Evolutionary conservation across 2,329 filamentous ascomycete genomes (phyloP).

Genomic region (Beauveria scarabaeidicola): DNA sequence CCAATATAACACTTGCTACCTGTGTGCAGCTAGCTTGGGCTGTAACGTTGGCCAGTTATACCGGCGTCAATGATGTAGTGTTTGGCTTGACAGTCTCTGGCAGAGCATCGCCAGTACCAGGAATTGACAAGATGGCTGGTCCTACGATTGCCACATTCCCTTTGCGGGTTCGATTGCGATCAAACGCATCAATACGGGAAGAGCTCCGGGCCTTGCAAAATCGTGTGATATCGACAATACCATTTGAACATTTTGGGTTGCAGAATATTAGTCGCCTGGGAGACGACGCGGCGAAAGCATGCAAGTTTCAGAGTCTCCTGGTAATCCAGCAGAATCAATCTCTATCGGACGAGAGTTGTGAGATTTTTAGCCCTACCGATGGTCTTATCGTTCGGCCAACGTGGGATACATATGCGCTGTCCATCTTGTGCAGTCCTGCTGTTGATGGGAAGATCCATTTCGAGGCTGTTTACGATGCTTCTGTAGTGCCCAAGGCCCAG

Average conservation of each 20-base stretch:
- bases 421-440: not conserved
- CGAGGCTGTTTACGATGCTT: not conserved
- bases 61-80: conserved; percentile 9
- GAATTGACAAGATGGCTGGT: conserved; percentile 11
- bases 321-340: not conserved
- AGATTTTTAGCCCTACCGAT: not conserved
- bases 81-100: conserved; percentile 12
- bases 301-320: conserved; percentile 35
- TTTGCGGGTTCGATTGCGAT: conserved; percentile 8
- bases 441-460: not conserved
- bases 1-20: conserved; percentile 29
- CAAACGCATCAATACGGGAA: not conserved
- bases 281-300: conserved; percentile 41
- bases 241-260: conserved; percentile 46
- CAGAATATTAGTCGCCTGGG: conserved; percentile 48
- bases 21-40: conserved; percentile 10
- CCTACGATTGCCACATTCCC: conserved; percentile 20
- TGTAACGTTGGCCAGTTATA: conserved; percentile 1
- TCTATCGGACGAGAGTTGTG: no score
- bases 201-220: not conserved
- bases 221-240: conserved; percentile 2
- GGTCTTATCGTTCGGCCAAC: not conserved
- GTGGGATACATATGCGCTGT: not conserved
- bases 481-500: not conserved
- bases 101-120: conserved; percentile 8